Evolutionary conservation across 2,329 filamentous ascomycete genomes (phyloP), one percentile per base, ranked within the genome.

Genomic region (Helminthosporium solani): DNA sequence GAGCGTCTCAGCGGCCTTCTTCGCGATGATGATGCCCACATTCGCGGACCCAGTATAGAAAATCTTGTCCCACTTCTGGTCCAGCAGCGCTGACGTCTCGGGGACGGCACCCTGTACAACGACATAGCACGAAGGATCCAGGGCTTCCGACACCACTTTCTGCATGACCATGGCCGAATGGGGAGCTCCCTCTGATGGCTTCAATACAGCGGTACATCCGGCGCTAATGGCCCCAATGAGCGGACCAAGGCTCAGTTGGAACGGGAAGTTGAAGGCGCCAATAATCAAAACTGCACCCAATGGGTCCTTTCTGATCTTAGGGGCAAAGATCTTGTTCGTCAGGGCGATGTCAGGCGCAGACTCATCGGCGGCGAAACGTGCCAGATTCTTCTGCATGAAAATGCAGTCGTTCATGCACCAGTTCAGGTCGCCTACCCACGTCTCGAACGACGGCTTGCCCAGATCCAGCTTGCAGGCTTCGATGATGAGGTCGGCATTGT

Each of bases 21-120:
- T 77, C 12, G 76, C 73, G 47, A 78, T 75, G 57, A 78, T 78
- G 18, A 64, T 76, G 38, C 88, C 94, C 15, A 96, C 90, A 21
- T 68, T 75, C 42, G 80, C 79, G 61, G 84, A 85, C 44, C 94
- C 94, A 1, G 94, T 99, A 75, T 96, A 99, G 77, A 94, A 91
- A 63, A 99, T 95, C 80, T 96, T 97, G 75, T 95, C 91, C 86
- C 91, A 99, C 70, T 92, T 92, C 75, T 90, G 83, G 47, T 92
- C 83, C 27, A 99, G 80, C 35, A 97, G 75, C 11, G 84, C 84
- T 36, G 87, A 89, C 3, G 87, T 90, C 76, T 96, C 90, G 11
- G 85, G 78, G 16, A 96, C 73, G 21, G 77, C 84, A 49, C 94
- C 94, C 67, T 96, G 94, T 56, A 96, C 77, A 47, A 90, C 81